Evolutionary conservation across 179 eudicot species (phyloP), one percentile per base, ranked within the genome.

Genomic region (Silene vulgaris): DNA sequence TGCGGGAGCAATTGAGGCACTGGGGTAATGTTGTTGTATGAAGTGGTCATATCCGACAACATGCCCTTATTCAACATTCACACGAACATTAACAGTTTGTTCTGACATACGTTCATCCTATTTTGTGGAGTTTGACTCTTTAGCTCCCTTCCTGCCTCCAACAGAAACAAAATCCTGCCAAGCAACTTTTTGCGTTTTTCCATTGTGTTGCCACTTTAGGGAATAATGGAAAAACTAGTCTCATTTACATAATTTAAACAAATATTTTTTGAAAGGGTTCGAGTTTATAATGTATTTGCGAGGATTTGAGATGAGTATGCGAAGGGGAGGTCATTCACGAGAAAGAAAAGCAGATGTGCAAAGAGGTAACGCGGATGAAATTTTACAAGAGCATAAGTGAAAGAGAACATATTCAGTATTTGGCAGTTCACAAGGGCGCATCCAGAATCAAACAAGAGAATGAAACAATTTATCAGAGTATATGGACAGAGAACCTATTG

Each of bases 281-380:
- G 32, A 12, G 67, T 63, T 26, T 3, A 26, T 23, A 63, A 65
- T 65, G 45, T 35, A n/a, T 29, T 65, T 29, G 8, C 17, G 20
- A 56, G 60, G 20, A 65, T 65, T 30, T 14, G 43, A 65, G 40
- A 7, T 21, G 20, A 29, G 19, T 28, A 26, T n/a, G 28, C 3
- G 28, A 37, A 37, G 52, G 28, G 23, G 71, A 17, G 9, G 52
- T 37, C 23, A 29, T 40, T n/a, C 4, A 16, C 4, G 20, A 35
- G 20, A 14, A 14, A n/a, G 26, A 67, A 67, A 67, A 67, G 52
- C 1, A 65, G 21, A 65, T 65, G 23, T 32, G 43, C 69, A 65
- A 32, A 32, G 21, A 37, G 35, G 37, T 16, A 14, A 65, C 1
- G 69, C 8, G 29, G 20, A 63, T 14, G 9, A 30, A 65, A 65